A percentile compares a stretch with the other conserved stretches of the same genome.
Conservation (phyloP, 116 monocot genomes). For the Phalaenopsis hybrid region DNA sequence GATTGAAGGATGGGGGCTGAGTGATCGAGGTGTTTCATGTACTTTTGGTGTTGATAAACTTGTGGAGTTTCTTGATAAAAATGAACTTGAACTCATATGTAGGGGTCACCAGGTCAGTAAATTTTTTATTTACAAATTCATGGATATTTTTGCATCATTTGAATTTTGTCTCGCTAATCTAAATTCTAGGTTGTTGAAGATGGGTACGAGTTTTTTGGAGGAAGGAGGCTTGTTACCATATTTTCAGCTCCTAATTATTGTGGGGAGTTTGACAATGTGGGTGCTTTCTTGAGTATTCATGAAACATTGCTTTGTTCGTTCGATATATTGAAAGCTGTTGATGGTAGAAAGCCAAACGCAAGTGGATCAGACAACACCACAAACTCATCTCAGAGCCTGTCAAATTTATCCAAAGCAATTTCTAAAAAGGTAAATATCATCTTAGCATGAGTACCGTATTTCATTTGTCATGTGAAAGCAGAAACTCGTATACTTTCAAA, state of each 20-base stretch:
- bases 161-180: not conserved
- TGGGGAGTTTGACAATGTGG: conserved; percentile 49
- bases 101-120: conserved; percentile 41
- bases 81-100: conserved; percentile 43
- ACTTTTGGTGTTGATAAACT: conserved; percentile 52
- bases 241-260: conserved; percentile 37
- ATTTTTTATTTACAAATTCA: not conserved
- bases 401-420: conserved; percentile 5
- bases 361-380: not conserved
- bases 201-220: conserved; percentile 54
- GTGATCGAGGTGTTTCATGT: conserved; percentile 46
- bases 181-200: conserved; percentile 43
- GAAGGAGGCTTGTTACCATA: conserved; percentile 19
- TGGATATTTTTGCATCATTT: not conserved
- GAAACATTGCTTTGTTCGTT: conserved; percentile 41
- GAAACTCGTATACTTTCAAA: not conserved
- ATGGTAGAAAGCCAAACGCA: conserved; percentile 13
- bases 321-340: conserved; percentile 39
- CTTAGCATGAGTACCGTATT: not conserved
- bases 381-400: conserved; percentile 1
- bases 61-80: conserved; percentile 35
- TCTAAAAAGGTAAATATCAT: conserved; percentile 1
- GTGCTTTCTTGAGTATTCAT: conserved; percentile 42
- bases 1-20: conserved; percentile 35
- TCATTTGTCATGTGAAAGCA: not conserved